Evolutionary conservation across 108 stramenopile species (phyloP).

Genomic region (Fragilariopsis cylindrus): DNA sequence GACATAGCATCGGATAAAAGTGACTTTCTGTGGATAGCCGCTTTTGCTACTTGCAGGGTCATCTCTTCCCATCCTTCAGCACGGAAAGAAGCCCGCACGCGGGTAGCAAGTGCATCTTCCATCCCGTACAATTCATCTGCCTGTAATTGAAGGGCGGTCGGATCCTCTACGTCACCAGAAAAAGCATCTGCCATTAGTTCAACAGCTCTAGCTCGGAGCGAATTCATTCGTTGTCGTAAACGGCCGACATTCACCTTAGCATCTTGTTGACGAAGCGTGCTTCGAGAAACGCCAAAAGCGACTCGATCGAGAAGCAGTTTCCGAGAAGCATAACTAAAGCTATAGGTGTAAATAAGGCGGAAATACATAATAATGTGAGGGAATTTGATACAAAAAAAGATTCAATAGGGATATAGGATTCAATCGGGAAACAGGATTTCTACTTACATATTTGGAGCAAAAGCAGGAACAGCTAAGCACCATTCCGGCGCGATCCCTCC

Average conservation of each 20-base stretch:
- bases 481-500: conserved; percentile 45
- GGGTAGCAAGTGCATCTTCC: conserved; percentile 56
- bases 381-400: background rate
- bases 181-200: conserved; percentile 58
- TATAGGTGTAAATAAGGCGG: background rate
- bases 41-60: conserved; percentile 50
- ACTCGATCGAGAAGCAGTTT: conserved; percentile 38
- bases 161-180: conserved; percentile 58
- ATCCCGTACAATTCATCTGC: conserved; percentile 61
- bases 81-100: conserved; percentile 41
- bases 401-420: background rate
- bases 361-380: background rate
- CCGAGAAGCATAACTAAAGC: conserved; percentile 45
- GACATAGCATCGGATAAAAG: conserved; percentile 42
- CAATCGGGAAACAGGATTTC: background rate
- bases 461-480: conserved; percentile 39
- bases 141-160: conserved; percentile 55
- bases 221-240: conserved; percentile 48
- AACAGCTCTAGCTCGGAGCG: conserved; percentile 49
- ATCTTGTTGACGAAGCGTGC: conserved; percentile 49
- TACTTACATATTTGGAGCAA: conserved; percentile 40
- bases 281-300: conserved; percentile 52
- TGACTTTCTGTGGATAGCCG: conserved; percentile 33
- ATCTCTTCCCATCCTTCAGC: conserved; percentile 50
- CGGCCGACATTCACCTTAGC: conserved; percentile 45